Base-by-base conservation (phyloP, 2,329 filamentous ascomycete species). In the Gremmenia infestans region DNA sequence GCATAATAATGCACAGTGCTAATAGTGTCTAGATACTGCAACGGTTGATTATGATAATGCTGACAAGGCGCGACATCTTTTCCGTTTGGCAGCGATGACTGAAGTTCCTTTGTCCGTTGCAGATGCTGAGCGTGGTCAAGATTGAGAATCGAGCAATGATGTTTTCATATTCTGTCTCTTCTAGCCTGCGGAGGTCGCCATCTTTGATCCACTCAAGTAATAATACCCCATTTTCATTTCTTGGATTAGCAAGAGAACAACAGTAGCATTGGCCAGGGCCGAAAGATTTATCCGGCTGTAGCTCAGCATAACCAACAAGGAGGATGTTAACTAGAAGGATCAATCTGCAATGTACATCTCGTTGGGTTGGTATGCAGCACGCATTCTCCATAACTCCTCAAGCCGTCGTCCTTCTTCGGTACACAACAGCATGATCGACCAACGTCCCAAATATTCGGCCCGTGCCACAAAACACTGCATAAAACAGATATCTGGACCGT, bases 11-110 rank as follows among this genome's bases (percentile, higher is more conserved):
- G 19, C 23, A 40, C 6, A 28, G n/a, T 14, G 39, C 45, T 62
- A 22, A 63, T 32, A 22, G 9, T 32, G 11, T 45, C n/a, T 55
- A 78, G 75, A 79, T 63, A 77, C 76, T 2, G 76, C 76, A 25
- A 76, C 78, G 43, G 75, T 79, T 5, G 77, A 79, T 62, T 78
- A 78, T 59, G 76, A 78, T 47, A 71, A 72, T 43, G 71, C 72
- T 47, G 73, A 73, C 2, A 73, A 76, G 64, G 70, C 75, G 40
- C 70, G 76, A 46, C 77, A 78, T 62, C 74, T 78, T 48, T 78
- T 79, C 70, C 76, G 76, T n/a, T 70, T 79, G 28, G 71, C 71
- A 61, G 74, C 76, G 9, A 71, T 79, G 67, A 75, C 72, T 19
- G 77, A 79, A 66, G 73, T 77, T 58, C 77, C 77, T 2, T 74